Base-by-base conservation (phyloP, 805 yeast genomes). In the Naumovozyma baii region DNA sequence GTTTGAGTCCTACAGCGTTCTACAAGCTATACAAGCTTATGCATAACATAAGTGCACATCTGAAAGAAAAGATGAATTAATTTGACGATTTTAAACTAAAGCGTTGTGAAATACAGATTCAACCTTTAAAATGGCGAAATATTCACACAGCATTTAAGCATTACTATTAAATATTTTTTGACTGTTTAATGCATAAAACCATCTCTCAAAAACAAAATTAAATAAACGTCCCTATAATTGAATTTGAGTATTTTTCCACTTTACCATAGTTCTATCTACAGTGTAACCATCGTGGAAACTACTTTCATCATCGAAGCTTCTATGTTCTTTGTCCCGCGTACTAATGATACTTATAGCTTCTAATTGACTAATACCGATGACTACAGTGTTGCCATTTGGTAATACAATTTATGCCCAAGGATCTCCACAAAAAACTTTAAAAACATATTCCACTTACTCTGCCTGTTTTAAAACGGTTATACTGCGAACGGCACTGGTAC, bases 271-370 rank as follows among this genome's bases (percentile, higher is more conserved):
- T 8, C 31, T 9, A 29, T 14, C 13, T 5, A 8, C 15, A 8
- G 13, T n/a, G 31, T 8, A 5, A 29, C 13, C 15, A 9, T 8
- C 13, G 15, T 29, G 5, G 31, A 8, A 29, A 34, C 19, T 13
- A 28, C 28, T 37, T 43, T 50, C 31, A 43, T 56, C 16, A 34
- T 57, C 38, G 57, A 50, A 40, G 39, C 53, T 19, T 51, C 55
- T 14, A 59, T 59, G 34, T 59, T 49, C 37, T 53, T 50, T 43
- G 19, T 42, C n/a, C 59, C 69, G 14, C 41, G 46, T 2, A 44
- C 37, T 16, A 42, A 60, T 18, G 69, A 68, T 45, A 36, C 47
- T 3, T 64, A 62, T 37, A 45, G 46, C 1, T 49, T 63, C 31
- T 18, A 37, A 7, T 40, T 63, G 18, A 26, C 35, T 3, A 28